phyloP scores from a whole-genome alignment of 192 early-diverging fungal genomes.

The Phlyctochytrium planicorne region DNA sequence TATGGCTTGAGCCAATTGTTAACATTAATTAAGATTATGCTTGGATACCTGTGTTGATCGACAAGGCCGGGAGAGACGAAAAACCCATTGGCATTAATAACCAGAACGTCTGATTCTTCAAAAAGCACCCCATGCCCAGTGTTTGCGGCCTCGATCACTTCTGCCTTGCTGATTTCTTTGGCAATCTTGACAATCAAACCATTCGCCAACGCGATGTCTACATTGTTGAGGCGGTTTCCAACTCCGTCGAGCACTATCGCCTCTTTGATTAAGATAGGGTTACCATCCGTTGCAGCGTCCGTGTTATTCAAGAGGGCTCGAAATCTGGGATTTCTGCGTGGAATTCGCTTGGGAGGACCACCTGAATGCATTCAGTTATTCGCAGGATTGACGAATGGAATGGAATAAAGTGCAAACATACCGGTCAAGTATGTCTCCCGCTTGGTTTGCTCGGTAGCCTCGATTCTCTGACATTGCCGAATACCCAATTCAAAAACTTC shows the following conservation, averaged over 20 bases:
- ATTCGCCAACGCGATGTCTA: slow-evolving; percentile 54
- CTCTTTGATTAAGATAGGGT: neutral
- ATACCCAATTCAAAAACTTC: too few species aligned
- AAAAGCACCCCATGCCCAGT: slow-evolving; percentile 6
- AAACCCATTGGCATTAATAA: slow-evolving; percentile 59
- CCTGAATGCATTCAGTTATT: neutral
- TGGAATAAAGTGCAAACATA: too few species aligned
- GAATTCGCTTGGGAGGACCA: neutral
- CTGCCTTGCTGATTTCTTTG: slow-evolving; percentile 31
- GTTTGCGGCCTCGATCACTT: slow-evolving; percentile 21
- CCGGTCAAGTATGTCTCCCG: too few species aligned
- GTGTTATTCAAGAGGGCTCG: neutral
- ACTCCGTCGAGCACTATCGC: slow-evolving; percentile 65
- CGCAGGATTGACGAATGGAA: too few species aligned
- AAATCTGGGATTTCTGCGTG: neutral
- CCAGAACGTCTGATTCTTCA: slow-evolving; percentile 20
- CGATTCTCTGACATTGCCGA: too few species aligned
- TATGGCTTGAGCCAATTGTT: slow-evolving; percentile 53
- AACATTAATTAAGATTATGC: neutral
- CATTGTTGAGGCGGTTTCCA: slow-evolving; percentile 33
- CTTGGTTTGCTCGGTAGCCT: too few species aligned
- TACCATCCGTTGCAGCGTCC: neutral
- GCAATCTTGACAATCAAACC: slow-evolving; percentile 57
- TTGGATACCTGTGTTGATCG: slow-evolving; percentile 56
- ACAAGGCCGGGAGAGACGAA: slow-evolving; percentile 77